Conservation (phyloP, 2,329 filamentous ascomycete genomes). For the Verticillium nonalfalfae region DNA sequence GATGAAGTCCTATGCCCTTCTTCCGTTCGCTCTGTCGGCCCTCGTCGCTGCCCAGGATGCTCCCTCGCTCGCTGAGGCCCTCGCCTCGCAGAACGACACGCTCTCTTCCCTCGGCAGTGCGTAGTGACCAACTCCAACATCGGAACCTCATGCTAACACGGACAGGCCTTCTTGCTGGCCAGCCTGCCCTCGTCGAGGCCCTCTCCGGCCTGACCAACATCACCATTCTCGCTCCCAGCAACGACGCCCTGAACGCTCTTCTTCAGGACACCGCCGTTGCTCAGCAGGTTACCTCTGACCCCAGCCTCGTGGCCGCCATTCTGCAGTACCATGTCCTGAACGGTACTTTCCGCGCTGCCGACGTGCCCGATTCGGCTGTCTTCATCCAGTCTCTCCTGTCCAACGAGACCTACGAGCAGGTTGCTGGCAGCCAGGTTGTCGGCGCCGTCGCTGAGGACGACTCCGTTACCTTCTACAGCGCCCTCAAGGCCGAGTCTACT, state of each 20-base stretch:
- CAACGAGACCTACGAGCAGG: constrained; percentile 45
- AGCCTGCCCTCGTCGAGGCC: constrained; percentile 7
- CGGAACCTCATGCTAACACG: not conserved
- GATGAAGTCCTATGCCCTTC: constrained; percentile 9
- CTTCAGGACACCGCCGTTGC: constrained; percentile 16
- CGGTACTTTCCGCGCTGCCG: constrained; percentile 33
- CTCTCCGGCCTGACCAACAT: constrained; percentile 29
- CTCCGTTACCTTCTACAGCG: constrained; percentile 39
- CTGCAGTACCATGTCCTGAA: constrained; percentile 52
- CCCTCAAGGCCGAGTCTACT: constrained; percentile 40
- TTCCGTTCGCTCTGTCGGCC: constrained; percentile 12
- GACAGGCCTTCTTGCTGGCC: constrained; percentile 14
- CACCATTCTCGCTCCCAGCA: constrained; percentile 50
- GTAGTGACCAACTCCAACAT: too few species aligned
- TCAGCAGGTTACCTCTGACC: constrained; percentile 9
- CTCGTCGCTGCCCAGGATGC: constrained; percentile 12
- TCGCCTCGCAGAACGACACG: constrained; percentile 20
- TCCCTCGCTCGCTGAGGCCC: constrained; percentile 15
- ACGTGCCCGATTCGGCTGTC: constrained; percentile 14
- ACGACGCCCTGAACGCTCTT: constrained; percentile 34
- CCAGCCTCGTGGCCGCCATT: constrained; percentile 25
- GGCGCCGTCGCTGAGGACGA: constrained; percentile 30
- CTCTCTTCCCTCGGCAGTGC: constrained; percentile 17
- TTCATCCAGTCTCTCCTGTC: constrained; percentile 38
- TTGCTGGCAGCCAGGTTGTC: constrained; percentile 54